Conservation (phyloP, 345 rosid species). For the Syzygium jambos region DNA sequence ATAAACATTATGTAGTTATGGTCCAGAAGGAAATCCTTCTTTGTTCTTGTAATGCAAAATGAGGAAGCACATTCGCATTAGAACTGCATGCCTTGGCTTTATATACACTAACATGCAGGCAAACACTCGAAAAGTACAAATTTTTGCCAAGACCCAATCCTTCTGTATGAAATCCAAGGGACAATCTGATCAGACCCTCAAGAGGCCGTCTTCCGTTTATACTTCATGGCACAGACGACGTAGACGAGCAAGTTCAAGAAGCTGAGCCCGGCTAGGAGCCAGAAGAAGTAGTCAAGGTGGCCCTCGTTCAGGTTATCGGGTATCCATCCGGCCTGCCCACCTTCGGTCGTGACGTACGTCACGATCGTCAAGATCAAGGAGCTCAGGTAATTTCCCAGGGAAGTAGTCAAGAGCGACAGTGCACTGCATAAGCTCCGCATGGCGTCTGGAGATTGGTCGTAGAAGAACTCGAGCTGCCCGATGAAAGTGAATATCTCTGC, state of each 20-base stretch:
- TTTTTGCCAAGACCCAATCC: background rate
- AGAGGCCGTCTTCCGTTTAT: conserved; percentile 16
- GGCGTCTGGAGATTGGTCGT: conserved; percentile 20
- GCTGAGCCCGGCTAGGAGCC: conserved; percentile 36
- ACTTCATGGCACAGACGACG: conserved; percentile 21
- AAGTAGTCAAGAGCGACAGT: conserved; percentile 17
- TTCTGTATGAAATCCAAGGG: background rate
- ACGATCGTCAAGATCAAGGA: conserved; percentile 30
- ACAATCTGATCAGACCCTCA: background rate
- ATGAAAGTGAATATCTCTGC: conserved; percentile 16
- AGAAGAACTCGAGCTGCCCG: conserved; percentile 26
- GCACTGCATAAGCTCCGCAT: conserved; percentile 25
- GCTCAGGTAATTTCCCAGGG: conserved; percentile 35
- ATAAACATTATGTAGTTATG: background rate
- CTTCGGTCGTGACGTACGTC: conserved; percentile 14
- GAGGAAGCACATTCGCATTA: background rate
- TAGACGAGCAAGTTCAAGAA: conserved; percentile 20
- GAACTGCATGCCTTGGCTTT: background rate
- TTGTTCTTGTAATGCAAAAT: background rate
- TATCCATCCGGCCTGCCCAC: conserved; percentile 29
- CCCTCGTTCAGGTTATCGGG: conserved; percentile 36
- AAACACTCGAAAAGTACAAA: background rate
- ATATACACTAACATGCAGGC: background rate
- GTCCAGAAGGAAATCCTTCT: background rate
- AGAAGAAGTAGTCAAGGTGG: conserved; percentile 35